Evolutionary conservation across 495 filamentous ascomycete species (phyloP), one percentile per base, ranked within the genome.

Genomic region (Staphylotrichum tortipilum): DNA sequence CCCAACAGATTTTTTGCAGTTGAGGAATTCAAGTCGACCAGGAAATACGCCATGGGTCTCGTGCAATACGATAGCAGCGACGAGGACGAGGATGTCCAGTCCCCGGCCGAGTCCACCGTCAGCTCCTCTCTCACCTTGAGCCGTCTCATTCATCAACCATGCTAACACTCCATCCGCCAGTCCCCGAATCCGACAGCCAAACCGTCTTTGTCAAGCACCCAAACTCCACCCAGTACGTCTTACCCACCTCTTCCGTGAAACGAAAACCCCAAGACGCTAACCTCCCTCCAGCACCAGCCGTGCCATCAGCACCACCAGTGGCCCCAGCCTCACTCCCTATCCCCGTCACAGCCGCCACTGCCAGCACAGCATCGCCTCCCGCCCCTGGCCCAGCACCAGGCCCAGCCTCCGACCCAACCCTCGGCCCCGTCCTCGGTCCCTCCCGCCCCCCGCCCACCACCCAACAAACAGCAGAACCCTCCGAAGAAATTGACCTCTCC

Each of bases 41-140:
- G n/a, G 9, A 7, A 9, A 28, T 10, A 21, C 0, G 18, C 6
- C 0, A 89, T 89, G 85, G 74, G 75, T 12, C 76, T 92, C 3
- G 84, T 80, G 9, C 73, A 67, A 39, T 92, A 92, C 64, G 82
- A 78, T 23, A 89, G 85, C 65, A 90, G 86, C 60, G 85, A 86
- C 50, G 86, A 88, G 38, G 86, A 88, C 31, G 80, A 83, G 31
- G 70, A 72, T 44, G 64, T 66, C 4, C 58, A 61, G 24, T 15
- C 43, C 8, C 33, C 24, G 14, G 17, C 28, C 7, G 24, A 47
- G 33, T 21, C 33, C 10, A 23, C 46, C 30, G 51, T 53, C 39
- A 36, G 50, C 21, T 15, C 15, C 31, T 36, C 17, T 18, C 18
- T 17, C 26, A 28, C 26, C 10, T 28, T 10, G 6, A 5, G 26